phyloP scores from a whole-genome alignment of 2,329 filamentous ascomycete species.

The Cordyceps farinosa region DNA sequence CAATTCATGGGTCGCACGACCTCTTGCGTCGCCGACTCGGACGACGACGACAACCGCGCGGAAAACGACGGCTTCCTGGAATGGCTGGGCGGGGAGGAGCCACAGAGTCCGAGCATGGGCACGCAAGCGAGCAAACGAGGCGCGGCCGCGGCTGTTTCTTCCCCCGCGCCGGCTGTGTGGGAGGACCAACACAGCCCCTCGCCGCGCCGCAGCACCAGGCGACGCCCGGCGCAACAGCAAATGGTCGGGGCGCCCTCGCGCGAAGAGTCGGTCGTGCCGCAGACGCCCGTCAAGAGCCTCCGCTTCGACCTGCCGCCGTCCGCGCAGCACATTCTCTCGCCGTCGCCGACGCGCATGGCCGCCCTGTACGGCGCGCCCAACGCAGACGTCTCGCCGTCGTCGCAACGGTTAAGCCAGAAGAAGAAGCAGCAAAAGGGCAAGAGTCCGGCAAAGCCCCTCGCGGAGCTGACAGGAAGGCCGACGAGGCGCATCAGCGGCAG shows the following conservation, averaged over 20 bases:
- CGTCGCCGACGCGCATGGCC: slow-evolving; percentile 38
- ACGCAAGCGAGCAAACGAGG: slow-evolving; percentile 1
- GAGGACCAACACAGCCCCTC: slow-evolving; percentile 17
- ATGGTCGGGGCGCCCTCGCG: slow-evolving; percentile 19
- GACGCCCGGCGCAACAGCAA: slow-evolving; percentile 5
- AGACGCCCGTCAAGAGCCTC: slow-evolving; percentile 38
- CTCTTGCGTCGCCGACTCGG: slow-evolving; percentile 36
- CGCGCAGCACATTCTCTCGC: slow-evolving; percentile 32
- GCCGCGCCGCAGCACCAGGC: slow-evolving; percentile 22
- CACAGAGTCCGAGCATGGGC: slow-evolving; percentile 27
- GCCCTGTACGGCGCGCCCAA: slow-evolving; percentile 36
- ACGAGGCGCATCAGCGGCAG: slow-evolving; percentile 22
- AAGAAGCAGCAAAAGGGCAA: slow-evolving; percentile 23
- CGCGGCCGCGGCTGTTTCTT: neutral
- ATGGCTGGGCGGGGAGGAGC: slow-evolving; percentile 28
- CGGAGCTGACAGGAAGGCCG: slow-evolving; percentile 23
- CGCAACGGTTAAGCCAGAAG: slow-evolving; percentile 27
- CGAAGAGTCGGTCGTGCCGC: slow-evolving; percentile 37
- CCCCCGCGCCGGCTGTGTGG: slow-evolving; percentile 15
- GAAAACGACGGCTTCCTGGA: slow-evolving; percentile 30
- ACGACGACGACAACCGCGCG: slow-evolving; percentile 32
- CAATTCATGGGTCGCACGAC: slow-evolving; percentile 32
- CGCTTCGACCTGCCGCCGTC: slow-evolving; percentile 45
- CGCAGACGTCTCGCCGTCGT: slow-evolving; percentile 35
- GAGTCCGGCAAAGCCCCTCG: slow-evolving; percentile 21